Evolutionary conservation across 129 eudicot genomes (phyloP).

Genomic region (Flaveria sonorensis): DNA sequence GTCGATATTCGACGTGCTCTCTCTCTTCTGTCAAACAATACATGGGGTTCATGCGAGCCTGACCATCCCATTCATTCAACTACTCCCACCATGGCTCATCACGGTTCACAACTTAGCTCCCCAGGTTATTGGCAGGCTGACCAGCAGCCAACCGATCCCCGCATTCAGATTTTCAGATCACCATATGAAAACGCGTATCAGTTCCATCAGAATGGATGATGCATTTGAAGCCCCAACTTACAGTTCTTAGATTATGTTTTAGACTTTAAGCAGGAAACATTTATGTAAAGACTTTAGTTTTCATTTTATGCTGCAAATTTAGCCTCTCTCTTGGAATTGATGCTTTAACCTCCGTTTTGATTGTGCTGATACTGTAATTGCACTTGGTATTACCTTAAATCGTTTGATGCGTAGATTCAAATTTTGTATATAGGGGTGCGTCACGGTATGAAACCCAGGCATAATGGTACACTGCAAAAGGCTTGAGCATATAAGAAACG

Average conservation of each 20-base stretch:
- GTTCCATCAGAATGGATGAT: slow-evolving; percentile 40
- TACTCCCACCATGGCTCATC: slow-evolving; percentile 39
- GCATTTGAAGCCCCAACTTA: background rate
- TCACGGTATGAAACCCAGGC: no score
- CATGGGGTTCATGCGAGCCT: slow-evolving; percentile 52
- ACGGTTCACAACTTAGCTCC: slow-evolving; percentile 45
- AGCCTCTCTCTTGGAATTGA: background rate
- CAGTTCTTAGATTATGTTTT: background rate
- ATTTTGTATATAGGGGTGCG: no score
- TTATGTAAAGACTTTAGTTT: background rate
- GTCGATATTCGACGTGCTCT: slow-evolving; percentile 77
- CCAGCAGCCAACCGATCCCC: slow-evolving; percentile 41
- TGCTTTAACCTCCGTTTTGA: background rate
- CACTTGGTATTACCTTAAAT: background rate
- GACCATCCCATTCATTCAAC: slow-evolving; percentile 32
- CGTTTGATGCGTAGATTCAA: no score
- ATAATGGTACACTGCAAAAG: no score
- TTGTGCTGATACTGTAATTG: background rate
- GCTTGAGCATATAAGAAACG: no score
- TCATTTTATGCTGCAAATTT: background rate
- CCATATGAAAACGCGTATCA: slow-evolving; percentile 46
- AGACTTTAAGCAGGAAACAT: background rate
- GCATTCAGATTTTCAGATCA: slow-evolving; percentile 25
- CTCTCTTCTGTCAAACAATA: slow-evolving; percentile 95
- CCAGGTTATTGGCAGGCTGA: slow-evolving; percentile 56